A percentile compares a stretch with the other conserved stretches of the same genome.
Conservation (phyloP, 148 eudicot species). For the Simmondsia chinensis region DNA sequence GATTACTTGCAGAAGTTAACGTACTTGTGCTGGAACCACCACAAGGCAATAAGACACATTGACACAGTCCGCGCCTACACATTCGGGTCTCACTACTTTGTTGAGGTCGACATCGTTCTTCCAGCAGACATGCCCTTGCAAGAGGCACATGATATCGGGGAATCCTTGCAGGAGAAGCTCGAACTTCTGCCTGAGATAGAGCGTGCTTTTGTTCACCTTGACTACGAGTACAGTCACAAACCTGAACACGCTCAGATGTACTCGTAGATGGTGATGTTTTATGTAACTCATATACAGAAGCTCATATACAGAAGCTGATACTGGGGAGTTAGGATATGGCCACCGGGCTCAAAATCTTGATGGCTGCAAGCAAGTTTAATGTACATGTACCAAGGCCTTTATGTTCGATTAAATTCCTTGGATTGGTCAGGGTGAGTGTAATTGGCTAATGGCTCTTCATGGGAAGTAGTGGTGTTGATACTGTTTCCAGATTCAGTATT, state of each 20-base stretch:
- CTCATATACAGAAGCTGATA: too few species aligned
- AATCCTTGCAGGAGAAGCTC: constrained; percentile 66
- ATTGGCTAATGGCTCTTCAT: too few species aligned
- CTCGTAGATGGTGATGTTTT: constrained; percentile 3
- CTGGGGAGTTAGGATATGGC: too few species aligned
- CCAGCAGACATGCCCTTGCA: constrained; percentile 64
- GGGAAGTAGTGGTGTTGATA: too few species aligned
- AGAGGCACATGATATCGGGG: constrained; percentile 75
- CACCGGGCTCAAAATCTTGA: too few species aligned
- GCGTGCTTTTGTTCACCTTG: constrained; percentile 76
- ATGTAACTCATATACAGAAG: too few species aligned
- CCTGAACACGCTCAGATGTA: constrained; percentile 68
- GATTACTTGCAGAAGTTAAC: constrained; percentile 83
- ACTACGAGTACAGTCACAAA: constrained; percentile 60
- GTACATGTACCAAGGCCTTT: too few species aligned
- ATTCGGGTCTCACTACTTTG: constrained; percentile 70
- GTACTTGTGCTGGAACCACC: constrained; percentile 84
- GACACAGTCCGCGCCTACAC: constrained; percentile 76
- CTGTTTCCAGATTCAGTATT: too few species aligned
- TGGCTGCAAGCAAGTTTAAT: too few species aligned
- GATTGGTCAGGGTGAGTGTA: too few species aligned
- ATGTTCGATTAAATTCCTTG: too few species aligned
- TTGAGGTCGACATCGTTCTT: constrained; percentile 71
- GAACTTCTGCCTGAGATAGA: constrained; percentile 73
- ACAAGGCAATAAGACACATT: constrained; percentile 60